phyloP scores from a whole-genome alignment of 2,329 filamentous ascomycete genomes.

The Ampelomyces quisqualis region DNA sequence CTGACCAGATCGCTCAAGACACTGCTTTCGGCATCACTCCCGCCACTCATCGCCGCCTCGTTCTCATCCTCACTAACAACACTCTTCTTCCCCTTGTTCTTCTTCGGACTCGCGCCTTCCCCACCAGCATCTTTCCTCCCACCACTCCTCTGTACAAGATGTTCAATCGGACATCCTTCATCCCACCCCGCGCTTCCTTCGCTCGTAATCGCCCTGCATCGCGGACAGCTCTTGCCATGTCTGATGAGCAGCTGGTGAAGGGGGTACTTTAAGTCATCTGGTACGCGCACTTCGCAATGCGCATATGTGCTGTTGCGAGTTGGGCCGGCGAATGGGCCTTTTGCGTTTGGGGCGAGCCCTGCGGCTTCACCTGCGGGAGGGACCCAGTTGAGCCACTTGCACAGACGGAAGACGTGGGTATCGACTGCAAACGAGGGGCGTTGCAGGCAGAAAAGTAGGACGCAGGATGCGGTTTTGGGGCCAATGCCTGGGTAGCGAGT shows the following conservation, averaged over 20 bases:
- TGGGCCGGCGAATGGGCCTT: conserved; percentile 48
- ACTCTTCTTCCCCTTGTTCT: conserved; percentile 15
- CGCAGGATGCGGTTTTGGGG: conserved; percentile 66
- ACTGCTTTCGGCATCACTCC: conserved; percentile 14
- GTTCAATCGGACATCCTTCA: conserved; percentile 63
- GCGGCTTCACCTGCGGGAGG: conserved; percentile 47
- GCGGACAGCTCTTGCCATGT: conserved; percentile 62
- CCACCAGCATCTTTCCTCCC: conserved; percentile 49
- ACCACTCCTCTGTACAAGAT: conserved; percentile 60
- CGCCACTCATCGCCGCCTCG: conserved; percentile 24
- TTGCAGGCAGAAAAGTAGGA: conserved; percentile 64
- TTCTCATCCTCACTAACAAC: conserved; percentile 25
- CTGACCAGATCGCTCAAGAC: conserved; percentile 30
- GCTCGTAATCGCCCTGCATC: conserved; percentile 62
- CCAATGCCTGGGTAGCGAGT: conserved; percentile 64
- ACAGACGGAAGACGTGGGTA: conserved; percentile 65
- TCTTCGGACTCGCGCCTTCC: conserved; percentile 17
- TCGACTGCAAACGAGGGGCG: conserved; percentile 66
- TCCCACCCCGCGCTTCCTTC: conserved; percentile 64
- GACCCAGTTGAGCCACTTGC: conserved; percentile 63
- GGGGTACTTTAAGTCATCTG: conserved; percentile 63
- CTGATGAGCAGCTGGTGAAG: conserved; percentile 63
- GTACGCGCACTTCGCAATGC: conserved; percentile 62
- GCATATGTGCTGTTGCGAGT: conserved; percentile 57
- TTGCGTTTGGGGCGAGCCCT: conserved; percentile 34